These are phyloP conservation scores for Astraeus odoratus DNA, from an alignment of 768 basidiomycete species.

Conservation along the genomic window DNA sequence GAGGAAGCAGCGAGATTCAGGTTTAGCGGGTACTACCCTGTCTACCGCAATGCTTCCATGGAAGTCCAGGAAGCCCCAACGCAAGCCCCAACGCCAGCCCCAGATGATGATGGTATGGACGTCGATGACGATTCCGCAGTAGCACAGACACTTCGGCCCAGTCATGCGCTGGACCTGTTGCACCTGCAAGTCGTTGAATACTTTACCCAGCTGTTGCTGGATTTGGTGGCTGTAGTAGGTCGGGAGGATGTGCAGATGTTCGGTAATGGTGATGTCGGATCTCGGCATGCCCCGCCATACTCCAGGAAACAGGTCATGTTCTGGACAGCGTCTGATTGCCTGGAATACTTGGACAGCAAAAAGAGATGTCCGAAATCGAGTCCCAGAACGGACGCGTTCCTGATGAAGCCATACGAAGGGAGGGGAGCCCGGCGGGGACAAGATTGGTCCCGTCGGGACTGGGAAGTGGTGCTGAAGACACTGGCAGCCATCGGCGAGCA, in stretches of 20 bases:
- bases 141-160: conserved; percentile 34
- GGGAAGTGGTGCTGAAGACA: conserved; percentile 46
- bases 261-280: conserved; percentile 28
- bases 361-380: conserved; percentile 27
- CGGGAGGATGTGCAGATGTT: conserved; percentile 38
- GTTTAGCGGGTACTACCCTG: conserved; percentile 37
- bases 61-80: conserved; percentile 8
- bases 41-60: conserved; percentile 28
- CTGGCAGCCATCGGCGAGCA: conserved; percentile 41
- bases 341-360: conserved; percentile 49
- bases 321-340: conserved; percentile 51
- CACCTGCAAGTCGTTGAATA: conserved; percentile 66
- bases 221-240: conserved; percentile 50
- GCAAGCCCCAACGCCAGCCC: conserved; percentile 19
- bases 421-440: conserved; percentile 58
- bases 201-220: conserved; percentile 54
- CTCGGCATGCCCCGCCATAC: conserved; percentile 54
- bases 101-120: conserved; percentile 47
- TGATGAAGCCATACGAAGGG: conserved; percentile 39
- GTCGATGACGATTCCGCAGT: conserved; percentile 47
- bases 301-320: conserved; percentile 33
- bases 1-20: conserved; percentile 26
- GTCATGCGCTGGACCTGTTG: conserved; percentile 56
- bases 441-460: conserved; percentile 68
- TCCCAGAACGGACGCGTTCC: conserved; percentile 47